Base-by-base conservation (phyloP, 75 land plant genomes). In the Chamaecyparis obtusa region DNA sequence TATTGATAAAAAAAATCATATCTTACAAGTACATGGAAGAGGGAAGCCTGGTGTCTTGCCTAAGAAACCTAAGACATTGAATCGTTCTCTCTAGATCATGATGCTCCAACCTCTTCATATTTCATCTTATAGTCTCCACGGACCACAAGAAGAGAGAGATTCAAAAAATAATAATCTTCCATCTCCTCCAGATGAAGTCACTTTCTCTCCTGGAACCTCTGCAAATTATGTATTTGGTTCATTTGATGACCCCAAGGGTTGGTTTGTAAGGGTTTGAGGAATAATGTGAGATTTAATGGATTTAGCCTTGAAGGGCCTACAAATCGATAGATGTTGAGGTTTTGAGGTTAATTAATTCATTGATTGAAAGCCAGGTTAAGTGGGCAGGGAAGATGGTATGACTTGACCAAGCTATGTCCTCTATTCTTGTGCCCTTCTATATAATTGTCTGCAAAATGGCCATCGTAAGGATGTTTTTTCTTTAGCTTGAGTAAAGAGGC, bases 311-410 rank as follows among this genome's bases (percentile, higher is more conserved):
- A 8, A 94, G 84, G 21, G 82, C 1, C 9, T 88, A 87, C 5
- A 87, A 83, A 55, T 92, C 87, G 60, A 90, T 30, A 15, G 90
- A 80, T 41, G 83, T 24, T 32, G 91, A 46, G 30, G 64, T 83
- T 51, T 87, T 69, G 71, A 90, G 79, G 32, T 89, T 86, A 9
- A 89, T 82, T 41, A 98, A 90, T 91, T 95, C 96, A 36, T 91
- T 86, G 43, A 92, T 49, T 19, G 94, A 89, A 9, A 98, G 87
- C 92, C 93, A 98, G 24, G 94, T 87, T 57, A 96, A 89, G n/a
- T 94, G 91, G 11, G 99, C 89, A 9, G 97, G 93, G 6, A 97
- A 97, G 0, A 90, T 49, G 57, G 94, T 96, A 51, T 91, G 85
- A 16, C 67, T 87, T 5, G 95, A 95, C 94, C 93, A 96, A 1